These are phyloP conservation scores for Lignosus rhinocerotis DNA, from an alignment of 1,284 basidiomycete species.

Conservation along the genomic window DNA sequence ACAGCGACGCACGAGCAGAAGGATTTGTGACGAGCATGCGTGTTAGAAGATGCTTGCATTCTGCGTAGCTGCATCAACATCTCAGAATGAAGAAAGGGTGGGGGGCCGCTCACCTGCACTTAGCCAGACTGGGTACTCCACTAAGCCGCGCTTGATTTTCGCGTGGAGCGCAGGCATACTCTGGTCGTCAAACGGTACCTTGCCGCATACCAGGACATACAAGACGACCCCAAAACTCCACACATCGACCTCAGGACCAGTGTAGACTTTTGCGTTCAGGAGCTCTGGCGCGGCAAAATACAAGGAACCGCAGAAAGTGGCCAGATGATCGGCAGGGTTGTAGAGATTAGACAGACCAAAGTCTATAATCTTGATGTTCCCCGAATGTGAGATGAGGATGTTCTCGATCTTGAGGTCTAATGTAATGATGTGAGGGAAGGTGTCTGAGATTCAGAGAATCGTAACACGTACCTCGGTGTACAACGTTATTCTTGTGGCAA, in stretches of 20 bases:
- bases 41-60: slow-evolving; percentile 92
- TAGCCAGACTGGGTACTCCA: slow-evolving; percentile 97
- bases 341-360: slow-evolving; percentile 99
- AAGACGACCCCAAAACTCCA: slow-evolving; percentile 99
- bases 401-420: slow-evolving; percentile 98
- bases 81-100: background rate
- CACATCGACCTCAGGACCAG: slow-evolving; percentile 96
- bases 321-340: slow-evolving; percentile 80
- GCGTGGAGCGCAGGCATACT: slow-evolving; percentile 99
- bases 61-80: slow-evolving; percentile 41
- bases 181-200: slow-evolving; percentile 99
- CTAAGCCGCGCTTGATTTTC: slow-evolving; percentile 96
- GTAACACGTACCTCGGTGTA: slow-evolving; percentile 77
- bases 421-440: background rate
- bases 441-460: background rate
- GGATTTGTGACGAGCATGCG: slow-evolving; percentile 98
- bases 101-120: slow-evolving; percentile 67
- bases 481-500: slow-evolving; percentile 96
- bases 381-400: slow-evolving; percentile 97
- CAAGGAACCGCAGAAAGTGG: slow-evolving; percentile 95
- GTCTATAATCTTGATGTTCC: slow-evolving; percentile 99
- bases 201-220: slow-evolving; percentile 96
- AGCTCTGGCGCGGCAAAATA: slow-evolving; percentile 99
- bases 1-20: slow-evolving; percentile 76
- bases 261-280: slow-evolving; percentile 95